Evolutionary conservation across 176 grass and related monocot species (phyloP).

Genomic region (Ensete ventricosum): DNA sequence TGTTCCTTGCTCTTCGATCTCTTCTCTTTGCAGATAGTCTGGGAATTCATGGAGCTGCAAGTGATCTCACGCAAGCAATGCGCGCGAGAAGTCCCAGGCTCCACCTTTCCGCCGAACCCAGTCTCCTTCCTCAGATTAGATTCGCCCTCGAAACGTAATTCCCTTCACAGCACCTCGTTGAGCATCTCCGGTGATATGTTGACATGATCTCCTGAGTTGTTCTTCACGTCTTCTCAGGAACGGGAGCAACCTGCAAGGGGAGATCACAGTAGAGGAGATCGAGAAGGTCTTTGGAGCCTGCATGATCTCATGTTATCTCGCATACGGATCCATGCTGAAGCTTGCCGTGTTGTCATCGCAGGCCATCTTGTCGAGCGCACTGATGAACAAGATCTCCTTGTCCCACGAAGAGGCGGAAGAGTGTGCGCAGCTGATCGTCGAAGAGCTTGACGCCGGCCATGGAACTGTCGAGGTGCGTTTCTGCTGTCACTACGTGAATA

Average conservation of each 20-base stretch:
- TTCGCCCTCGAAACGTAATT: constrained; percentile 1
- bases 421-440: constrained; percentile 25
- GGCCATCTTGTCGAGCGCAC: constrained; percentile 33
- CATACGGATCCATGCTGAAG: neutral
- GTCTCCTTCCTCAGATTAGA: neutral
- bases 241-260: neutral
- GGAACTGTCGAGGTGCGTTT: constrained; percentile 23
- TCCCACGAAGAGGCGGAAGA: constrained; percentile 31
- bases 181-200: too few relatives aligned
- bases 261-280: constrained; percentile 4
- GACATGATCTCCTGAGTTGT: too few relatives aligned
- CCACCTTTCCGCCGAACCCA: neutral
- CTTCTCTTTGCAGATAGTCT: neutral
- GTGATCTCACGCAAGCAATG: neutral
- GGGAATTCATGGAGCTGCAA: too few relatives aligned
- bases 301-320: neutral
- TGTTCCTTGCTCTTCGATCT: too few relatives aligned
- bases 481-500: neutral
- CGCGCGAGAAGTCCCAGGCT: neutral
- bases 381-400: constrained; percentile 29
- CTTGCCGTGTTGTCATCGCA: neutral
- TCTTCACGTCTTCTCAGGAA: neutral
- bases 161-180: too few relatives aligned
- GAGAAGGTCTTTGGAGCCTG: neutral
- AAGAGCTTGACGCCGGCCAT: constrained; percentile 34